A percentile compares a stretch with the other conserved stretches of the same genome.
These are phyloP conservation scores for Speleostelium caveatum DNA, from an alignment of 78 protist species.

Conservation along the genomic window DNA sequence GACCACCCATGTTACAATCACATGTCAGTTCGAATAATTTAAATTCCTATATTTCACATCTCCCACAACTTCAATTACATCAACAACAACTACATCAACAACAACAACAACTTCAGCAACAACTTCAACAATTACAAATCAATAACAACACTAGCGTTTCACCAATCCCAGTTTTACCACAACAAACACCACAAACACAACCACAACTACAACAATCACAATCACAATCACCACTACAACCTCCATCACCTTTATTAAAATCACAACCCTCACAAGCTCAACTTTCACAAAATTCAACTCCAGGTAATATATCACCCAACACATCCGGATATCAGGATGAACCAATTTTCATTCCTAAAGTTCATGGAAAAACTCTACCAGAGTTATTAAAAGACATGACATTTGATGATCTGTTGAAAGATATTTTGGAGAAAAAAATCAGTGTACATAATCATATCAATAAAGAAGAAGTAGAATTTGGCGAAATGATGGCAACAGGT, in stretches of 20 bases:
- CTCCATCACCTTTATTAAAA: background rate
- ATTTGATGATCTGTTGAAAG: slow-evolving; percentile 57
- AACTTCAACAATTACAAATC: slow-evolving; percentile 15
- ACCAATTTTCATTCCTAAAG: slow-evolving; percentile 29
- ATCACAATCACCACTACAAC: background rate
- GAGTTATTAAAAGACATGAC: slow-evolving; percentile 37
- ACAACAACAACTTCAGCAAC: slow-evolving; percentile 6
- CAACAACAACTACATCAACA: background rate
- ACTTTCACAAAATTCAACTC: background rate
- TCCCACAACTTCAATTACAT: background rate
- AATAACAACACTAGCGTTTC: too few relatives aligned
- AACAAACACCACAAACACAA: slow-evolving; percentile 17
- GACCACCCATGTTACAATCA: too few relatives aligned
- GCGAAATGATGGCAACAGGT: slow-evolving; percentile 71
- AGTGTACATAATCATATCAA: slow-evolving; percentile 62
- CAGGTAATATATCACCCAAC: too few relatives aligned
- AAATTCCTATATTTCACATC: background rate
- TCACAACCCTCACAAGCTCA: background rate
- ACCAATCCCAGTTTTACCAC: background rate
- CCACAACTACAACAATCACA: background rate
- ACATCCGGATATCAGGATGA: too few relatives aligned
- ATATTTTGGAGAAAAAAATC: slow-evolving; percentile 32
- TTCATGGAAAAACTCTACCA: slow-evolving; percentile 55
- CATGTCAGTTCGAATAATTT: background rate
- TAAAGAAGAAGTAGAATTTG: slow-evolving; percentile 15